Evolutionary conservation across 2,329 filamentous ascomycete genomes (phyloP), one percentile per base, ranked within the genome.

Genomic region (Fusarium continuum): DNA sequence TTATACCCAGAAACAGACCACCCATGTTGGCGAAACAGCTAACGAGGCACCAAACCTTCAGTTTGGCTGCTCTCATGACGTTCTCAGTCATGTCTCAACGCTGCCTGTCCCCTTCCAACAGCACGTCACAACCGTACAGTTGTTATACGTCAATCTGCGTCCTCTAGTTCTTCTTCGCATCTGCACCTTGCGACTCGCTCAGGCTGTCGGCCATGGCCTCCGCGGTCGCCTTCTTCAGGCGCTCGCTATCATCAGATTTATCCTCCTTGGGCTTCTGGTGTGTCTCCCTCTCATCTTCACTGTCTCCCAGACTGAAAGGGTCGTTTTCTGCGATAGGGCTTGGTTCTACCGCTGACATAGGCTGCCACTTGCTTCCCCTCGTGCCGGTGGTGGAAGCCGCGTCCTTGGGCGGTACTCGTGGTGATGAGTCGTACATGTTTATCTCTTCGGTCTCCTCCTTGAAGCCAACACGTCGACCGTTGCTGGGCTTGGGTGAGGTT

Each of bases 291-390:
- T 99, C 95, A 67, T 97, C 93, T 68, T 98, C 94, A 72, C 92
- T 96, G 70, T 98, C 94, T 6, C 95, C 95, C 13, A 99, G 84
- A 72, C 93, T 97, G 79, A 99, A 99, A 0, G 95, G 95, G 73
- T 99, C 95, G 70, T 97, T 94, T 68, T 98, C 93, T 11, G 85
- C 84, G 61, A 97, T 90, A 13, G 94, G 93, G 63, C 86, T 89
- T 2, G 93, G 92, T 44, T 96, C 64, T 13, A 97, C 88, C 0
- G 89, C 85, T 11, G 93, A 92, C 69, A 99, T 80, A 9, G 95
- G 94, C 77, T 99, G 94, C 95, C 95, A 99, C 80, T 99, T 99
- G 84, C 93, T 97, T 39, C 86, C 78, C 79, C 93, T 95, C 65
- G 80, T 78, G 41, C 82, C 81, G n/a, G 80, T 75, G 20, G 74